Percentiles rank a stretch among this genome's conserved stretches.
Evolutionary conservation across 345 rosid genomes (phyloP).

Genomic region (Conringia planisiliqua): DNA sequence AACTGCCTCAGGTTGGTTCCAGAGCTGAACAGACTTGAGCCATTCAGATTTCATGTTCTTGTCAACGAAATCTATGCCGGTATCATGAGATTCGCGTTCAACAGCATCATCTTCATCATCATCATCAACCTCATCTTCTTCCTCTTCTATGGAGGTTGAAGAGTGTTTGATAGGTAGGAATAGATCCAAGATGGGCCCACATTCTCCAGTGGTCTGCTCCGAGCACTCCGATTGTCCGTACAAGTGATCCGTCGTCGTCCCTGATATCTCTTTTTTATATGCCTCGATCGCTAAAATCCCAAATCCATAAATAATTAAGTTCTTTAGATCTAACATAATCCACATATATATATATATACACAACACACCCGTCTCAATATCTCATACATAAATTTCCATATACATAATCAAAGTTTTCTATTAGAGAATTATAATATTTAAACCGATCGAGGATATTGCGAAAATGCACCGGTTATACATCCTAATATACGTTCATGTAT

Average conservation of each 20-base stretch:
- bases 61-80: slow-evolving; percentile 17
- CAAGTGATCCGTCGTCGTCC: slow-evolving; percentile 42
- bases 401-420: background rate
- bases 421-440: background rate
- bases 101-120: background rate
- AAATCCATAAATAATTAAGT: background rate
- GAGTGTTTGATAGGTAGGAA: slow-evolving; percentile 70
- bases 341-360: background rate
- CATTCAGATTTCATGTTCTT: slow-evolving; percentile 87
- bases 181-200: slow-evolving; percentile 63
- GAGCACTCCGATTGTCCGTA: slow-evolving; percentile 79
- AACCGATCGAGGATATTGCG: background rate
- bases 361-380: background rate
- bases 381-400: background rate
- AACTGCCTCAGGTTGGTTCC: slow-evolving; percentile 54
- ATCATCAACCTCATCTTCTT: slow-evolving; percentile 29
- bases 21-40: slow-evolving; percentile 95
- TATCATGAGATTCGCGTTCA: slow-evolving; percentile 43
- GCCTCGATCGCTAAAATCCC: slow-evolving; percentile 69
- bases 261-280: slow-evolving; percentile 68
- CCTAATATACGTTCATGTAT: background rate
- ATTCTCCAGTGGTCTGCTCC: slow-evolving; percentile 73
- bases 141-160: slow-evolving; percentile 30
- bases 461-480: background rate
- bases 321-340: background rate